Base-by-base conservation (phyloP, 306 rosid species). In the Malus fusca region DNA sequence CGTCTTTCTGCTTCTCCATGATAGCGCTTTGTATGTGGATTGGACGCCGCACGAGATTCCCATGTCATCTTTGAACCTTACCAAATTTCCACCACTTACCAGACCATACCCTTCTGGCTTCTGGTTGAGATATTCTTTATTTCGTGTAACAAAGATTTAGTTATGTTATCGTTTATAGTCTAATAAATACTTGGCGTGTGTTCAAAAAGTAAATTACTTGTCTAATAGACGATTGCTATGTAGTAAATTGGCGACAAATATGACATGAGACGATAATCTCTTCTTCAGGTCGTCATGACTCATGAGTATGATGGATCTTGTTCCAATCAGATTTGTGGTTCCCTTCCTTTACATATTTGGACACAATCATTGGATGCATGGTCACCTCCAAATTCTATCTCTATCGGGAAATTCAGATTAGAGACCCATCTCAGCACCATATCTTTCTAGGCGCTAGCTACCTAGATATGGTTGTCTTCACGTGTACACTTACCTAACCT, bases 271-370 rank as follows among this genome's bases (percentile, higher is more conserved):
- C 13, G 26, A 58, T 6, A 22, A n/a, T 11, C 3, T n/a, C 13
- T n/a, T 58, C 13, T 21, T 58, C 28, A n/a, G 0, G 6, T 17
- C 3, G 4, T 56, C 62, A 9, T n/a, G 28, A 58, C 28, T 5
- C 52, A 31, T 19, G 46, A 69, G 67, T 77, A 68, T 64, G 43
- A 64, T 17, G 10, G 17, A 60, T 25, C 35, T 77, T 66, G 74
- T 78, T 42, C 58, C 19, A 60, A 46, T 42, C 31, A 5, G 25
- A 46, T 51, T 69, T 73, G 51, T 87, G 80, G 95, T 82, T 85
- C 62, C 70, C 85, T 83, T 82, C 81, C 26, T 89, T 91, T 42
- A 75, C 97, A 78, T 81, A 84, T 88, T 86, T 85, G 88, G 84
- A 71, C 75, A 83, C 86, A 84, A 78, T 84, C 94, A 87, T 81